Evolutionary conservation across 345 rosid genomes (phyloP), one percentile per base, ranked within the genome.

Genomic region (Leavenworthia alabamica): DNA sequence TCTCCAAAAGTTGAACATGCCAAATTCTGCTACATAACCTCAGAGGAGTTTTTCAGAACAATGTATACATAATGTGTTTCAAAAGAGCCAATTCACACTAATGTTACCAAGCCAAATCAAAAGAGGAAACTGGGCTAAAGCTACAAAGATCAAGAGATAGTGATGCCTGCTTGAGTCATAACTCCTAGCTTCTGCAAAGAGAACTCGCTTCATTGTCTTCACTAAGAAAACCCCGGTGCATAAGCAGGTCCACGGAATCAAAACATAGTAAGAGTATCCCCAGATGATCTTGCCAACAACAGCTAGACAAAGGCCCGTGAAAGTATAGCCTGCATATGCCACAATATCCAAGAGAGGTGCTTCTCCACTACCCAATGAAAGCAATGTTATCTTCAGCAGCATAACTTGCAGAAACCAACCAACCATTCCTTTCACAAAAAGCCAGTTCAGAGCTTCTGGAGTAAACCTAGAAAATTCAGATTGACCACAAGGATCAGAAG

Each of bases 191-290:
- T 87, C 99, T 2, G 94, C 85, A n/a, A 80, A 89, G 31, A 89
- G 86, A 36, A 89, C 97, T 72, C 97, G 81, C 81, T 89, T 93
- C 94, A 87, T 86, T 4, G 97, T 93, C 86, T 89, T 93, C 66
- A 87, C 94, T 79, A 93, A 70, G 84, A 93, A 93, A 51, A 83
- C 62, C 29, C 91, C 99, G 76, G 81, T 82, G 75, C 96, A 86
- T 29, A 93, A 64, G 79, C 90, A 86, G 54, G 89, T 72, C 82
- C 88, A 87, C 0, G 90, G 94, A 85, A 93, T 80, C 76, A 93
- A 44, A 55, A 70, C 73, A 47, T 86, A 93, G 86, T 93, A 89
- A 0, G 84, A 73, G 71, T 86, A 93, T 56, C 80, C 79, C 74
- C 78, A 75, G 37, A 80, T 20, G 17, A 93, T 81, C 82, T 76